Evolutionary conservation across 2,329 filamentous ascomycete species (phyloP), one percentile per base, ranked within the genome.

Genomic region (Orbilia javanica): DNA sequence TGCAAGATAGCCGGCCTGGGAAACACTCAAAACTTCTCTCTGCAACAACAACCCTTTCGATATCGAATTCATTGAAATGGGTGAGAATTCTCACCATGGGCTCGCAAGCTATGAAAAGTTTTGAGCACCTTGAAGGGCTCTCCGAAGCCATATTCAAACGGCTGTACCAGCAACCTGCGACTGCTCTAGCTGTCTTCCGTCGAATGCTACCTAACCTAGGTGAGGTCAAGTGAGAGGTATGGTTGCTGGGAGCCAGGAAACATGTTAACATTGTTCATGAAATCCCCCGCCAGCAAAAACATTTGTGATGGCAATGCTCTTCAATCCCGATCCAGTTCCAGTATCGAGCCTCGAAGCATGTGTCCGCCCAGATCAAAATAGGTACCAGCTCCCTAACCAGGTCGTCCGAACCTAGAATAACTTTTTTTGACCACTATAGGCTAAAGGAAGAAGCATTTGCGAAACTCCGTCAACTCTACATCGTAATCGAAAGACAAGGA

Each of bases 91-190:
- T 18, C 34, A 57, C n/a, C 2, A 78, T 72, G 74, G 31, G 15
- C 50, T 31, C 62, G n/a, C 67, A 71, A 15, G 55, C 67, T 13
- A 78, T 78, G 74, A 71, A 46, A 48, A 69, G 74, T 11, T 79
- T 95, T 83, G 94, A 97, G 83, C 98, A 97, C 85, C 91, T 98
- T 84, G 94, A 98, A 88, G 90, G 91, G 84, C 91, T 97, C 82
- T 93, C 93, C 62, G 93, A 94, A 80, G 93, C 92, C 48, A 96
- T 93, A 39, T 97, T 98, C 84, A 90, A 90, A 83, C 92, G 93
- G 84, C 88, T 99, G 53, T 99, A 99, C 87, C 92, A 94, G 86
- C 94, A 97, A 87, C 96, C 96, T 31, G 97, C 95, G 48, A 97
- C 96, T 0, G 92, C 94, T 42, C 90, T 99, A 80, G 96, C 96